Conservation (phyloP, 768 basidiomycete species). For the Termitomyces eurrhizus region DNA sequence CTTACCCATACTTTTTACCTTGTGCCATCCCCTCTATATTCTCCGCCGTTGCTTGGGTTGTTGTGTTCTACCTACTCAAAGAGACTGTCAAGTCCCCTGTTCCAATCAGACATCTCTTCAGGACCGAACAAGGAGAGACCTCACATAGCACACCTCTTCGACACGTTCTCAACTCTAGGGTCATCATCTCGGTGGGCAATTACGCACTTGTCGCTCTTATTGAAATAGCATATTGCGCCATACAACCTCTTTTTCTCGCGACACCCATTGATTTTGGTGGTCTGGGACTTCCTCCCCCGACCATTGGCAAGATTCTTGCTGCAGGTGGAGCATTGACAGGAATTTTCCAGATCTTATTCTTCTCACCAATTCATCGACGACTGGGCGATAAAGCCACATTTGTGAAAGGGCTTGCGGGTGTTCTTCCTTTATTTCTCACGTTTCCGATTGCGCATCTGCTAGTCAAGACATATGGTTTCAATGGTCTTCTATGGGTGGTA, state of each 20-base stretch:
- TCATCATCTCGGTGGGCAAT: slow-evolving; percentile 50
- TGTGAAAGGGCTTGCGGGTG: background rate
- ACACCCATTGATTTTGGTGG: slow-evolving; percentile 62
- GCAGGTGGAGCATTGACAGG: slow-evolving; percentile 45
- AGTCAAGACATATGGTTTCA: background rate
- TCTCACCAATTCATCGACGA: slow-evolving; percentile 26
- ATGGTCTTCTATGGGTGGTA: background rate
- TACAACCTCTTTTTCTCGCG: slow-evolving; percentile 63
- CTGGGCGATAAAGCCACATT: slow-evolving; percentile 1
- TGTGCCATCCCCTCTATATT: slow-evolving; percentile 50
- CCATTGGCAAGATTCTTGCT: slow-evolving; percentile 55
- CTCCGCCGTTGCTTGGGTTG: slow-evolving; percentile 41
- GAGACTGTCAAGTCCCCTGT: slow-evolving; percentile 27
- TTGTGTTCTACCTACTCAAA: slow-evolving; percentile 42
- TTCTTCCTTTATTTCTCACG: background rate
- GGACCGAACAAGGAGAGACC: background rate
- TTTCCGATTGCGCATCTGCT: slow-evolving; percentile 1
- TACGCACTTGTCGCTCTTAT: slow-evolving; percentile 51
- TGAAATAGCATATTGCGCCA: slow-evolving; percentile 53
- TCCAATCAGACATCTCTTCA: slow-evolving; percentile 6
- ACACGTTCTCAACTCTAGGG: slow-evolving; percentile 37
- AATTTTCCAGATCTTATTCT: slow-evolving; percentile 40
- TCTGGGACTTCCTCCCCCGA: slow-evolving; percentile 51
- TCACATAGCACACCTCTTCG: slow-evolving; percentile 30
- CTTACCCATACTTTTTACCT: slow-evolving; percentile 56